These are phyloP conservation scores for Mycena rebaudengoi DNA, from an alignment of 768 basidiomycete genomes.

Conservation along the genomic window DNA sequence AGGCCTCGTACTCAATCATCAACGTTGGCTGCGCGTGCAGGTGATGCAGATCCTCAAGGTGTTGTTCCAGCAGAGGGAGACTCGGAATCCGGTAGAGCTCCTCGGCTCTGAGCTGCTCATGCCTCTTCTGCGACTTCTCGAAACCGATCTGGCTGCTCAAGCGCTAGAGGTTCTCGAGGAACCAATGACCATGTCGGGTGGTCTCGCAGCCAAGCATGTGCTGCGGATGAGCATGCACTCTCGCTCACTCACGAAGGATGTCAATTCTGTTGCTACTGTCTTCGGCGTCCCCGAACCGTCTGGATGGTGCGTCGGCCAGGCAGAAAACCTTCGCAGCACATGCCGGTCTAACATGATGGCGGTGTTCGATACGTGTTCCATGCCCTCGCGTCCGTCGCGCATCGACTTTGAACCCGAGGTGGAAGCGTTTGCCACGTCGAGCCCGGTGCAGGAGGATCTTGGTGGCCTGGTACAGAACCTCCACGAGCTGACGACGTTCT, in stretches of 20 bases:
- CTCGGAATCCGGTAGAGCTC: constrained; percentile 73
- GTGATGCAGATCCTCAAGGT: constrained; percentile 90
- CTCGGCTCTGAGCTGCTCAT: constrained; percentile 89
- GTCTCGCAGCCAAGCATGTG: constrained; percentile 84
- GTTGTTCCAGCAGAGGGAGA: constrained; percentile 86
- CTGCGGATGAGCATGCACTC: constrained; percentile 90
- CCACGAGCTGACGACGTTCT: constrained; percentile 78
- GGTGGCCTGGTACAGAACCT: constrained; percentile 82
- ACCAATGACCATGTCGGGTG: constrained; percentile 81
- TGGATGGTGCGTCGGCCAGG: constrained; percentile 87
- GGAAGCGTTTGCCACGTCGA: constrained; percentile 51
- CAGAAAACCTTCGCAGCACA: constrained; percentile 63
- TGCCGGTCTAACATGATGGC: constrained; percentile 85
- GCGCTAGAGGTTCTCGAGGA: constrained; percentile 95
- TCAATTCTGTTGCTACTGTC: constrained; percentile 70
- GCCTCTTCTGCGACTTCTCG: constrained; percentile 89
- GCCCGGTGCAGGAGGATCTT: constrained; percentile 68
- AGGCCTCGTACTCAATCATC: constrained; percentile 83
- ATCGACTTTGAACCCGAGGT: constrained; percentile 79
- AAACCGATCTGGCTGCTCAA: constrained; percentile 83
- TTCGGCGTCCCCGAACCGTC: constrained; percentile 86
- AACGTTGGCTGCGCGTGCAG: constrained; percentile 84
- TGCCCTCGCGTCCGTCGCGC: constrained; percentile 72
- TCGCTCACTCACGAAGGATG: constrained; percentile 50
- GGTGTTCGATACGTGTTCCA: constrained; percentile 85